Conservation (phyloP, 805 yeast genomes). For the Yarrowia sp. region DNA sequence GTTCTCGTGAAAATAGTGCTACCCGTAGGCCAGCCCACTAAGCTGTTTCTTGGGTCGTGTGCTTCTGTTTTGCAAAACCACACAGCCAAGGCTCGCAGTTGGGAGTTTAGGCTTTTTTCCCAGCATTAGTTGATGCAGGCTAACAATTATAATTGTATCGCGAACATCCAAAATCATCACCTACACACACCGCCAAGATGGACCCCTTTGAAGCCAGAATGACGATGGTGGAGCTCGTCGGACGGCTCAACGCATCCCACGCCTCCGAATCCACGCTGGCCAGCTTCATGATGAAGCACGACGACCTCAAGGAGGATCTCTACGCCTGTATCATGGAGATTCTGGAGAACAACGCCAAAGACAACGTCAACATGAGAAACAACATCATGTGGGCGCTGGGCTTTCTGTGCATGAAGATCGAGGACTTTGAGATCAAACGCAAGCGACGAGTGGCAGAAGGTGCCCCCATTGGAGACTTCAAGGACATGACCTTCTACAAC, state of each 20-base stretch:
- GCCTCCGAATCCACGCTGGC: conserved; percentile 35
- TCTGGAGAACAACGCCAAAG: conserved; percentile 40
- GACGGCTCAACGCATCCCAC: conserved; percentile 60
- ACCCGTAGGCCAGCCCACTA: too few relatives aligned
- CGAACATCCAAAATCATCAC: background rate
- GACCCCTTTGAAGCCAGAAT: conserved; percentile 86
- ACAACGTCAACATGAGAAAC: conserved; percentile 50
- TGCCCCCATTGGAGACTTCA: background rate
- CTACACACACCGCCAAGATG: conserved; percentile 46
- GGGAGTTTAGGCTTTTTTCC: background rate
- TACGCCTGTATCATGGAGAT: conserved; percentile 65
- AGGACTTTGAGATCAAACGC: conserved; percentile 21
- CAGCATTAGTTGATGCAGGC: conserved; percentile 9
- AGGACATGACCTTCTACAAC: conserved; percentile 14
- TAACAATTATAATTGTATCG: background rate
- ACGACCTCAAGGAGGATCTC: conserved; percentile 64
- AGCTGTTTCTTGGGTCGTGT: background rate
- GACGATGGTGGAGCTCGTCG: conserved; percentile 66
- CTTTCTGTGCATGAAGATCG: conserved; percentile 43
- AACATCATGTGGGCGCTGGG: conserved; percentile 71
- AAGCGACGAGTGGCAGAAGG: background rate
- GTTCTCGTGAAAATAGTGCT: too few relatives aligned
- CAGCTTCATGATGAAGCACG: conserved; percentile 38
- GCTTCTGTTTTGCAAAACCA: background rate
- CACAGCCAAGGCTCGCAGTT: background rate